Conservation (phyloP, 768 basidiomycete genomes). For the Candolleomyces efflorescens region DNA sequence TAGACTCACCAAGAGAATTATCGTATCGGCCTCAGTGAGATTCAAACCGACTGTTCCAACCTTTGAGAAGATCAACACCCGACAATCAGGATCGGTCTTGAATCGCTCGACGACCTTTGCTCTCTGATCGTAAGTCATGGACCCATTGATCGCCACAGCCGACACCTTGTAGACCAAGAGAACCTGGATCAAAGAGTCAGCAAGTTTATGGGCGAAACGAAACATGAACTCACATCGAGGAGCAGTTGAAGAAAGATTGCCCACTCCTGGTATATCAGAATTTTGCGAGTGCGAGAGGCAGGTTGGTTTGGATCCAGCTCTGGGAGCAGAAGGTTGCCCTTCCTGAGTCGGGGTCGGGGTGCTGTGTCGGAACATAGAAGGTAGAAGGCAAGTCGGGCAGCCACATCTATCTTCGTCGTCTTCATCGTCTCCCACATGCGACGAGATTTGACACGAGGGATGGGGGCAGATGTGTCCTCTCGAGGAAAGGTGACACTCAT, state of each 20-base stretch:
- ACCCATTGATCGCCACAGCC: background rate
- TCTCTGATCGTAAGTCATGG: background rate
- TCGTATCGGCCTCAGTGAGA: background rate
- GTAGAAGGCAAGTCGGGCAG: background rate
- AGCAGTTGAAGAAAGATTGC: background rate
- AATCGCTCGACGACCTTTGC: background rate
- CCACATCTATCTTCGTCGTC: background rate
- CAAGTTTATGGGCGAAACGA: too few species aligned
- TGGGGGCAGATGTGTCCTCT: background rate
- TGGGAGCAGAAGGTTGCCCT: background rate
- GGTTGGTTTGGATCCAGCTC: background rate
- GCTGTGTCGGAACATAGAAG: background rate
- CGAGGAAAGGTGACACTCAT: background rate
- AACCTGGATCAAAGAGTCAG: background rate
- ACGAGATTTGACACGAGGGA: background rate
- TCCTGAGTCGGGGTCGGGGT: background rate
- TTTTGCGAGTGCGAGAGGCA: background rate
- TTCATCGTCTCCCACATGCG: background rate
- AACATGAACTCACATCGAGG: background rate
- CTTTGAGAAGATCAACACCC: constrained; percentile 4
- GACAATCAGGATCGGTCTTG: background rate
- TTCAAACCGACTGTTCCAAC: constrained; percentile 2
- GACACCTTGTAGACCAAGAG: background rate
- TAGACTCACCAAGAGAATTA: constrained; percentile 4
- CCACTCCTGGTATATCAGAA: constrained; percentile 3